phyloP scores from a whole-genome alignment of 2,329 filamentous ascomycete species.

The Pseudocercospora cruenta region DNA sequence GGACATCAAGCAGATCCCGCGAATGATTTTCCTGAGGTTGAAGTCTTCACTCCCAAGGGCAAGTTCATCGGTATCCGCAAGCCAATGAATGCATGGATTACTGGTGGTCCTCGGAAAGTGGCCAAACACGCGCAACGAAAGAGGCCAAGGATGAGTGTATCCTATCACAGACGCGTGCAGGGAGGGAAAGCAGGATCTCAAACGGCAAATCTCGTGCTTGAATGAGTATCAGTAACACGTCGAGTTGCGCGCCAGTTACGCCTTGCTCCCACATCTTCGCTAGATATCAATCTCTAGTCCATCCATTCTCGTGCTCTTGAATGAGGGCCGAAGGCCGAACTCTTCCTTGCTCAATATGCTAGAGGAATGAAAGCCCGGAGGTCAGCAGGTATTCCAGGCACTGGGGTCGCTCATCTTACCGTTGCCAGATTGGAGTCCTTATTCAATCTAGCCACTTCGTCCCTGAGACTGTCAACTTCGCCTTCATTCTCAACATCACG shows the following conservation, averaged over 20 bases:
- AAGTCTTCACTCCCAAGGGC: slow-evolving; percentile 86
- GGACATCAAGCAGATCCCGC: slow-evolving; percentile 9
- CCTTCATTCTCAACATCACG: slow-evolving; percentile 32
- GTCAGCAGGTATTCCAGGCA: neutral
- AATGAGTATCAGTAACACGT: neutral
- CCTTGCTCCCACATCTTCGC: neutral
- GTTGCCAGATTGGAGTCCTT: neutral
- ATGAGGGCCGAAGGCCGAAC: slow-evolving; percentile 22
- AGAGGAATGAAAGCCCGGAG: slow-evolving; percentile 23
- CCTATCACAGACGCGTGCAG: slow-evolving; percentile 30
- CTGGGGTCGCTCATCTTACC: neutral
- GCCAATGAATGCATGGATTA: slow-evolving; percentile 73
- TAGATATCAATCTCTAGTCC: slow-evolving; percentile 13
- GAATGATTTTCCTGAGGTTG: slow-evolving; percentile 64
- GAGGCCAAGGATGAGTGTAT: slow-evolving; percentile 69
- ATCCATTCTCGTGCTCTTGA: slow-evolving; percentile 20
- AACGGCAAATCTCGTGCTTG: neutral
- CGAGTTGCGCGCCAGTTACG: neutral
- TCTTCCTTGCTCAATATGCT: slow-evolving; percentile 33
- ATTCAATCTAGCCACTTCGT: slow-evolving; percentile 22
- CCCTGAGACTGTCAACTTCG: slow-evolving; percentile 34
- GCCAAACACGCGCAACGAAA: slow-evolving; percentile 53
- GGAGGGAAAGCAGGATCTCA: slow-evolving; percentile 49
- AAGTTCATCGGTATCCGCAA: slow-evolving; percentile 69
- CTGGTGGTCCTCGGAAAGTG: slow-evolving; percentile 59